Percentiles rank a stretch among this genome's conserved stretches.
phyloP scores from a whole-genome alignment of 345 rosid species.

The Ceriops tagal region DNA sequence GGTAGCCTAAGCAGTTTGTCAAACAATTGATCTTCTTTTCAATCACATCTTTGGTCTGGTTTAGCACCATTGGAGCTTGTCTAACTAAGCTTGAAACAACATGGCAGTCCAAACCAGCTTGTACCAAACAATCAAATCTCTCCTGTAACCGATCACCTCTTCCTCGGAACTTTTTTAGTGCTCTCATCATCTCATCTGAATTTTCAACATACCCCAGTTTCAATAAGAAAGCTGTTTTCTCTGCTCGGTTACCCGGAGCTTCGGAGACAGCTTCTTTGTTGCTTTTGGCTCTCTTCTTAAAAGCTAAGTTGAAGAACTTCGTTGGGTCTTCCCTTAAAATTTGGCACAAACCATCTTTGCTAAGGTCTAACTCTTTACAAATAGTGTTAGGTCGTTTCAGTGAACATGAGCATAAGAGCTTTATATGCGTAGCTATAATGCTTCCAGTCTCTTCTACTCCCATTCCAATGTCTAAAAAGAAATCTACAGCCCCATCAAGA shows the following conservation, averaged over 20 bases:
- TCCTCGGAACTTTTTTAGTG: conserved; percentile 67
- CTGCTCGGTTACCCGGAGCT: conserved; percentile 35
- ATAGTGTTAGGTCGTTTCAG: conserved; percentile 53
- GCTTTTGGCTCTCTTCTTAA: conserved; percentile 33
- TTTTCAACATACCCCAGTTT: conserved; percentile 69
- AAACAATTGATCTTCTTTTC: conserved; percentile 64
- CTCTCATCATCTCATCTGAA: conserved; percentile 76
- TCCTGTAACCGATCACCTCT: conserved; percentile 85
- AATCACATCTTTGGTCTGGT: conserved; percentile 61
- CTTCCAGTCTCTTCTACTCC: conserved; percentile 38
- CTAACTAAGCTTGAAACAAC: conserved; percentile 45
- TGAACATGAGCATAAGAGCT: conserved; percentile 46
- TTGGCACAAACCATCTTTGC: conserved; percentile 40
- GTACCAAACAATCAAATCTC: conserved; percentile 73
- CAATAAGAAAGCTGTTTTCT: conserved; percentile 59
- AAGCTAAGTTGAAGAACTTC: conserved; percentile 53
- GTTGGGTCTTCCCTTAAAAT: conserved; percentile 55
- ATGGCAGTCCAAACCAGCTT: conserved; percentile 61
- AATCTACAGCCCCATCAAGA: conserved; percentile 42
- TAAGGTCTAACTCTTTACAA: conserved; percentile 40
- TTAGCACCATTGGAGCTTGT: conserved; percentile 66
- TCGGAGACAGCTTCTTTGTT: conserved; percentile 19
- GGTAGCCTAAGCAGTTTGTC: conserved; percentile 48
- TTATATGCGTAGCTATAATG: conserved; percentile 35
- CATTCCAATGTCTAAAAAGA: conserved; percentile 57